Base-by-base conservation (phyloP, 1,139 yeast species). In the Yamadazyma buinensis region DNA sequence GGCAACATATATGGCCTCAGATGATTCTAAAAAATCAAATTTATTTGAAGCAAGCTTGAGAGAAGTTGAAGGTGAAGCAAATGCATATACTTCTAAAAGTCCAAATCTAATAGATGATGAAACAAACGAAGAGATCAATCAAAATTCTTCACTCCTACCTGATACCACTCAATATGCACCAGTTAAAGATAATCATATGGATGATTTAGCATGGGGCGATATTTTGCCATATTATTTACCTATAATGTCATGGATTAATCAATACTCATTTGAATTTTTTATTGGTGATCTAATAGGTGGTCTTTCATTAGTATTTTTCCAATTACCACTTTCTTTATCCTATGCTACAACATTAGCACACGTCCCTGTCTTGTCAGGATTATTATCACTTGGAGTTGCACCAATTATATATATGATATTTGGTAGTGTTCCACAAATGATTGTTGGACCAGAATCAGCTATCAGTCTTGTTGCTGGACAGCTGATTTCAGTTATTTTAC, bases 391-490 rank as follows among this genome's bases (percentile, higher is more conserved):
- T 36, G 90, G 88, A 0, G 64, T 90, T 4, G 81, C 95, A 1
- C 97, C 97, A 0, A 63, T 90, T 32, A 70, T 92, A 4, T 92
- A 92, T 54, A 71, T 86, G 34, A 46, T 90, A 1, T 74, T 90
- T 52, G 97, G 98, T 0, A 81, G 95, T 17, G 96, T 88, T 1
- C 97, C 97, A 0, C 95, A 84, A 51, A 85, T 92, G 95, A 84
- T 90, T 36, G 95, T 90, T 7, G 97, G 97, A 0, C 98, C 98
- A 0, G 98, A 92, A 53, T 94, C 92, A 7, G 95, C 97, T 2
- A 84, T 90, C 20, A 84, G 95, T 1, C 68, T 92, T 53, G 83
- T 92, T 28, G 86, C 92, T 3, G 97, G 97, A 3, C 95, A 87
- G 53, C 88, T 94, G 0, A 82, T 88, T n/a, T 87, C 84, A 42